These are phyloP conservation scores for Aspergillus thermomutatus DNA, from an alignment of 2,329 filamentous ascomycete species.

Conservation along the genomic window DNA sequence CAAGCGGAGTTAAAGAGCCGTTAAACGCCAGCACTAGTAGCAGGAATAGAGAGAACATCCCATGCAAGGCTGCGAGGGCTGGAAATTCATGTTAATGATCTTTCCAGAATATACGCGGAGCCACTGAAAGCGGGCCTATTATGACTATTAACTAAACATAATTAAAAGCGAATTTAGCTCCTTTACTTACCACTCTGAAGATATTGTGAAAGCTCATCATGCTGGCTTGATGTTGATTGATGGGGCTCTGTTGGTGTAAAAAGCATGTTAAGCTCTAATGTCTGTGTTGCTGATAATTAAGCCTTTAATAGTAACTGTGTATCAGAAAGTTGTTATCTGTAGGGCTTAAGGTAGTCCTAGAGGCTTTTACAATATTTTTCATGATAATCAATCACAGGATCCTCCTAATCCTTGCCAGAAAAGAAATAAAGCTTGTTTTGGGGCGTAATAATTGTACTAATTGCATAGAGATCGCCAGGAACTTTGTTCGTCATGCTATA, in stretches of 20 bases:
- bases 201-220: neutral
- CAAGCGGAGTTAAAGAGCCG: constrained; percentile 2
- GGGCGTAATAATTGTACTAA: constrained; percentile 12
- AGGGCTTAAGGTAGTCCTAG: constrained; percentile 2
- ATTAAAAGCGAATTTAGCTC: no score
- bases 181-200: neutral
- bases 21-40: neutral
- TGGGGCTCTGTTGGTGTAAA: neutral
- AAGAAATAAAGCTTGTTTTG: constrained; percentile 16
- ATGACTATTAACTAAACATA: neutral
- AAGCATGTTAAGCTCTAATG: neutral
- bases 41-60: no score
- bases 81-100: neutral
- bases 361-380: constrained; percentile 3
- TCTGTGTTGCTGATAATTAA: neutral
- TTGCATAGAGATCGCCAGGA: constrained; percentile 11
- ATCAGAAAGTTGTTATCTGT: neutral
- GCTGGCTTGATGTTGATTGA: neutral
- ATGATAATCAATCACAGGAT: neutral
- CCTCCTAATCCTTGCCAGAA: constrained; percentile 9
- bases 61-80: neutral
- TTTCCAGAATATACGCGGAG: neutral
- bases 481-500: constrained; percentile 9
- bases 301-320: no score
- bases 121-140: neutral